Evolutionary conservation across 495 filamentous ascomycete genomes (phyloP), one percentile per base, ranked within the genome.

Genomic region (Talaromyces liani): DNA sequence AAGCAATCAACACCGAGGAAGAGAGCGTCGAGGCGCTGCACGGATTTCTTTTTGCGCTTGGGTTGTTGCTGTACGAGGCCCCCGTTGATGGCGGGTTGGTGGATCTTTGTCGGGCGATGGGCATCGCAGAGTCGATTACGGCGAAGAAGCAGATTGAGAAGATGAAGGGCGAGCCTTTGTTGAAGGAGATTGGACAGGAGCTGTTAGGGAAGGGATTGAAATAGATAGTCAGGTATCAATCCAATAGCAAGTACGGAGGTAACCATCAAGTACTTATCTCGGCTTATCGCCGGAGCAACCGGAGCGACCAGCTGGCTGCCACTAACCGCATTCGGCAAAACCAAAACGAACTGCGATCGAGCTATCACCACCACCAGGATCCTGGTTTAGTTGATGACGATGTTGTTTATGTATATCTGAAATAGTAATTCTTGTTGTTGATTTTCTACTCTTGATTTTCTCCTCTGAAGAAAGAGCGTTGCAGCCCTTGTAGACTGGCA

Each of bases 31-130:
- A 97, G 65, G 87, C 87, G 1, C 68, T 92, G 2, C 87, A 87
- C 66, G 89, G 89, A 1, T 81, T 91, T 64, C 65, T 94, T 39
- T 75, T 89, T 47, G 88, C 89, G 9, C 72, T 94, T 24, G 93
- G 91, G 0, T 80, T 87, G 29, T 63, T 97, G 58, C 81, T 85
- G 6, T 97, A 93, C 71, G 84, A 83, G 69, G 79, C 85, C 47
- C 84, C 87, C 1, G 60, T 82, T 22, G 85, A 86, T 18, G 89
- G 91, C 8, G 85, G 91, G 67, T 68, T 96, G n/a, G 66, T 84
- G 33, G 90, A 93, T 70, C 75, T 93, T n/a, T 81, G 91, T 71
- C 80, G 82, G 63, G 84, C 81, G 31, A 84, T 94, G 82, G 88
- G 89, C 67, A 88, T 89, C 0, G 71, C 75, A 33, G 84, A 82